Evolutionary conservation across 345 rosid species (phyloP).

Genomic region (Hibiscus syriacus): DNA sequence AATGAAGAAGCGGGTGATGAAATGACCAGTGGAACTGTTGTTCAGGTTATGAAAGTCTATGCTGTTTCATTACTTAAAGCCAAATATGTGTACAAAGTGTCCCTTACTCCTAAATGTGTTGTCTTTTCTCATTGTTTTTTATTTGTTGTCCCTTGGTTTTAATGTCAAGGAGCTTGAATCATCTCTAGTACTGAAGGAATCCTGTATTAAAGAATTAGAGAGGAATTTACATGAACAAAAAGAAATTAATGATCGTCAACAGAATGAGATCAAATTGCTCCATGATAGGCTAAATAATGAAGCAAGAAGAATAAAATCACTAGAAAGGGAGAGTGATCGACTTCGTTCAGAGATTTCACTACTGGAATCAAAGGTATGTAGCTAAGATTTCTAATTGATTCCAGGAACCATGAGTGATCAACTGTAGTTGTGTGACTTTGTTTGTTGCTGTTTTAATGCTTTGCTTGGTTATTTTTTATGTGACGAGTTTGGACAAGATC

Average conservation of each 20-base stretch:
- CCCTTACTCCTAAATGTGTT: too few relatives aligned
- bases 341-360: conserved; percentile 83
- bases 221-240: conserved; percentile 47
- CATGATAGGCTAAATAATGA: conserved; percentile 71
- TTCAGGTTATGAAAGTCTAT: conserved; percentile 37
- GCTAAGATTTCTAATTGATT: not conserved
- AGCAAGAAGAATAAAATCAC: conserved; percentile 68
- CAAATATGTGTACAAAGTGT: too few relatives aligned
- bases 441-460: not conserved
- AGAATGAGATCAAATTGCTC: conserved; percentile 61
- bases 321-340: conserved; percentile 90
- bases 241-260: conserved; percentile 52
- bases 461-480: not conserved
- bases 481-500: not conserved
- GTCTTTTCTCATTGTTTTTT: not conserved
- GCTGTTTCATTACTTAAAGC: conserved; percentile 5
- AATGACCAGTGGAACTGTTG: conserved; percentile 31
- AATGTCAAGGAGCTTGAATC: conserved; percentile 61
- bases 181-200: conserved; percentile 64
- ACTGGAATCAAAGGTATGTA: conserved; percentile 87
- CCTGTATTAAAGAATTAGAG: conserved; percentile 62
- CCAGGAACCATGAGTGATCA: not conserved
- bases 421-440: not conserved
- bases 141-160: conserved; percentile 13
- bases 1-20: conserved; percentile 42